Conservation (phyloP, 768 basidiomycete genomes). For the Jaapia argillacea region DNA sequence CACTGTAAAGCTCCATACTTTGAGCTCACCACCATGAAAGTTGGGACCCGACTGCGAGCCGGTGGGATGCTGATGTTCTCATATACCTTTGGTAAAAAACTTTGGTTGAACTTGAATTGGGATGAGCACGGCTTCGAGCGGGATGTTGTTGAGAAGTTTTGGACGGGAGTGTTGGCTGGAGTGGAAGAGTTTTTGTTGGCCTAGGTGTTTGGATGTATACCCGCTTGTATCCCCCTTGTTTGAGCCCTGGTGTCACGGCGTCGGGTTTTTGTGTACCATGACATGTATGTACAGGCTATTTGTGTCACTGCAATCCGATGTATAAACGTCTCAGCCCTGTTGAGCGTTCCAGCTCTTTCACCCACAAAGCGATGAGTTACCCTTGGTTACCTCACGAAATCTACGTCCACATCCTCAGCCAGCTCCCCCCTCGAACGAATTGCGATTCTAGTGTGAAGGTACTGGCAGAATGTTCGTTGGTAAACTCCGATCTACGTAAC, state of each 20-base stretch:
- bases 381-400: conserved; percentile 23
- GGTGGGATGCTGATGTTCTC: conserved; percentile 79
- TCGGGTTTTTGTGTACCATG: too few relatives aligned
- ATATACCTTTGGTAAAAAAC: conserved; percentile 61
- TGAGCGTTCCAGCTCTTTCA: not conserved
- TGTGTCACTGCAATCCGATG: too few relatives aligned
- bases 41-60: conserved; percentile 71
- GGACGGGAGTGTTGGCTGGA: conserved; percentile 45
- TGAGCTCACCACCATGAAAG: conserved; percentile 66
- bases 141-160: conserved; percentile 53
- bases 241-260: not conserved
- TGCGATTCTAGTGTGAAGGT: conserved; percentile 18
- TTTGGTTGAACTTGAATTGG: conserved; percentile 76
- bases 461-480: conserved; percentile 29
- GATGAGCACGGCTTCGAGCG: conserved; percentile 68
- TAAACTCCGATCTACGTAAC: conserved; percentile 29
- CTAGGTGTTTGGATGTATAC: conserved; percentile 11
- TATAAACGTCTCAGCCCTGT: not conserved
- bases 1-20: conserved; percentile 47
- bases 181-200: conserved; percentile 57
- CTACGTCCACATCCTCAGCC: conserved; percentile 25
- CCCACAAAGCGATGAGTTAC: not conserved
- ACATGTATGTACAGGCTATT: too few relatives aligned
- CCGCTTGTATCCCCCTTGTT: not conserved
- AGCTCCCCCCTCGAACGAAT: conserved; percentile 17